A percentile compares a stretch with the other conserved stretches of the same genome.
Evolutionary conservation across 176 grass and related monocot genomes (phyloP).

Genomic region (Pontederia crassipes): DNA sequence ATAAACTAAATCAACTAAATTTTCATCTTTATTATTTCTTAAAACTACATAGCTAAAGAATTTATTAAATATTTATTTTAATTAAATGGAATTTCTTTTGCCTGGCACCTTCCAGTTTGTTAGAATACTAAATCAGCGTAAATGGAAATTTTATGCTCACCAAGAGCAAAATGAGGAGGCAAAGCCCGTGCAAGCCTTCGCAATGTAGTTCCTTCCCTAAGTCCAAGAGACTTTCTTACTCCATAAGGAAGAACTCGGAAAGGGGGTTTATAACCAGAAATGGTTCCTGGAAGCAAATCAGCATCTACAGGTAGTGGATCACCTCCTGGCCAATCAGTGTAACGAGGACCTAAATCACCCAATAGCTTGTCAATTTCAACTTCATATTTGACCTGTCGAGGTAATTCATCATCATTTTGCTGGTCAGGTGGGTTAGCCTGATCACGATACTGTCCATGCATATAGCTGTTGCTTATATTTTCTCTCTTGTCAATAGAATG

Average conservation of each 20-base stretch:
- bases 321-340: constrained; percentile 82
- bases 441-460: neutral
- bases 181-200: constrained; percentile 60
- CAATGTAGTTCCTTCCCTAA: constrained; percentile 67
- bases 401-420: constrained; percentile 20
- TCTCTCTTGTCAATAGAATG: neutral
- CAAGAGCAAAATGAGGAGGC: constrained; percentile 93
- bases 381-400: constrained; percentile 68
- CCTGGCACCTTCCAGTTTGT: neutral
- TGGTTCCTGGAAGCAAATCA: constrained; percentile 57
- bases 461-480: constrained; percentile 7
- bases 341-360: constrained; percentile 76
- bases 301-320: constrained; percentile 77
- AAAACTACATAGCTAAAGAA: too few species aligned
- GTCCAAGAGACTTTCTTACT: constrained; percentile 68
- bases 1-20: too few species aligned
- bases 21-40: too few species aligned
- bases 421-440: constrained; percentile 13
- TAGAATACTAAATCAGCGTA: constrained; percentile 17
- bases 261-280: constrained; percentile 85
- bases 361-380: constrained; percentile 57
- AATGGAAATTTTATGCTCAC: constrained; percentile 32
- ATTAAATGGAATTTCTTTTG: too few species aligned
- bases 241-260: constrained; percentile 73
- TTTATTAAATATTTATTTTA: too few species aligned